Evolutionary conservation across 106 monocot genomes (phyloP), one percentile per base, ranked within the genome.

Genomic region (Phalaenopsis equestris): DNA sequence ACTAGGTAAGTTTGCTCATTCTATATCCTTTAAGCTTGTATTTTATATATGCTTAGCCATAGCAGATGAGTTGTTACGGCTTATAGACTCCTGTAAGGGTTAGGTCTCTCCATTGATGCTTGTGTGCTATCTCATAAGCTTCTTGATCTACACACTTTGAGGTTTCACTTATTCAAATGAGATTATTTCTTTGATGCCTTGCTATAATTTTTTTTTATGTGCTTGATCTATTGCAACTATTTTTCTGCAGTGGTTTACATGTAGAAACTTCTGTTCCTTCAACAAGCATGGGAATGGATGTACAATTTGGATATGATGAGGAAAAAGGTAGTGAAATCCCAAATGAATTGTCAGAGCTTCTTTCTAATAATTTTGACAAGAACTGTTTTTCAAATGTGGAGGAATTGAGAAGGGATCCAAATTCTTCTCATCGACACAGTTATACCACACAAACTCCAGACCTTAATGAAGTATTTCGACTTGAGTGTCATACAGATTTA

Each of bases 401-500:
- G 48, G 73, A 87, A 83, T 19, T 81, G 6, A 73, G 79, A 78
- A 80, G 37, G 67, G 79, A 52, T 75, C 79, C 76, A 75, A 80
- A 72, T 16, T 64, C 87, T 82, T 82, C 84, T 78, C 80, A 80
- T 55, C 80, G 78, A 72, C 83, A 84, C 57, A 82, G 82, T 5
- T 89, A 87, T 83, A 89, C 87, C 70, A 84, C 85, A 56, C 87
- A 87, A 58, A 93, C 93, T 23, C 93, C 93, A 73, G 88, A 93
- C 78, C 85, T 91, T 9, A 93, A 93, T 84, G 90, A 90, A 85
- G 79, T 85, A 43, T 83, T 91, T 72, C 86, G 81, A 73, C 78
- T 85, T 80, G 80, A 79, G 78, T 76, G 80, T 78, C 77, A 76
- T 82, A 68, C 70, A 76, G 87, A 15, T 52, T 84, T 82, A 79